Evolutionary conservation across 495 filamentous ascomycete species (phyloP).

Genomic region (Hyphodiscus hymeniophilus): DNA sequence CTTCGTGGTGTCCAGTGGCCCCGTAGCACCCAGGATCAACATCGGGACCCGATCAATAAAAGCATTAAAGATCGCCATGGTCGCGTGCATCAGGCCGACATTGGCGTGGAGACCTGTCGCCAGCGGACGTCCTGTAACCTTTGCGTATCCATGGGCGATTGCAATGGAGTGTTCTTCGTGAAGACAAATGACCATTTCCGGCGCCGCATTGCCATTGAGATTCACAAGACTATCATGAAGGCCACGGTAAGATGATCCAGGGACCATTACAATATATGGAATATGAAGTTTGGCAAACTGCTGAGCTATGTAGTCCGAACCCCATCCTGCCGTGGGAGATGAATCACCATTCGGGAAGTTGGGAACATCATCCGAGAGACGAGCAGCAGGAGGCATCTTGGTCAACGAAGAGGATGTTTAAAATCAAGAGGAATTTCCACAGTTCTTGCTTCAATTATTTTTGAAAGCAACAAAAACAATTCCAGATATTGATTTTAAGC

Average conservation of each 20-base stretch:
- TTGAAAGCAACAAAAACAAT: no score
- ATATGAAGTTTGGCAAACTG: slow-evolving; percentile 27
- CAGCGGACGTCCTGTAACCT: slow-evolving; percentile 17
- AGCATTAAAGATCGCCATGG: slow-evolving; percentile 20
- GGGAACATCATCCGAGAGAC: no score
- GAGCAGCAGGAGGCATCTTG: no score
- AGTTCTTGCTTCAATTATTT: no score
- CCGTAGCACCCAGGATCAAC: slow-evolving; percentile 17
- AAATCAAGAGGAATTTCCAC: no score
- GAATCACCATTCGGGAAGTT: no score
- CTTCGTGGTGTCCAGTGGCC: slow-evolving; percentile 13
- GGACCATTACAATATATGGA: slow-evolving; percentile 9
- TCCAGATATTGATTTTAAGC: no score
- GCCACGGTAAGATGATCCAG: slow-evolving; percentile 16
- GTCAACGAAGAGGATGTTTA: no score
- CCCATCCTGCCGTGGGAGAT: no score
- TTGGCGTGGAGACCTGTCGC: slow-evolving; percentile 19
- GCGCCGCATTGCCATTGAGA: slow-evolving; percentile 13
- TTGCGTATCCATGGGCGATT: slow-evolving; percentile 21
- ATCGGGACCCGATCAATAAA: slow-evolving; percentile 16
- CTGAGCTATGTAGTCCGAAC: no score
- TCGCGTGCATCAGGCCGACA: slow-evolving; percentile 17
- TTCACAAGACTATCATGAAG: slow-evolving; percentile 19
- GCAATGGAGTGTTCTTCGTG: slow-evolving; percentile 21
- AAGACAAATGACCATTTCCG: slow-evolving; percentile 17